A percentile compares a stretch with the other conserved stretches of the same genome.
phyloP scores from a whole-genome alignment of 2,329 filamentous ascomycete species.

The Curvularia sp. region DNA sequence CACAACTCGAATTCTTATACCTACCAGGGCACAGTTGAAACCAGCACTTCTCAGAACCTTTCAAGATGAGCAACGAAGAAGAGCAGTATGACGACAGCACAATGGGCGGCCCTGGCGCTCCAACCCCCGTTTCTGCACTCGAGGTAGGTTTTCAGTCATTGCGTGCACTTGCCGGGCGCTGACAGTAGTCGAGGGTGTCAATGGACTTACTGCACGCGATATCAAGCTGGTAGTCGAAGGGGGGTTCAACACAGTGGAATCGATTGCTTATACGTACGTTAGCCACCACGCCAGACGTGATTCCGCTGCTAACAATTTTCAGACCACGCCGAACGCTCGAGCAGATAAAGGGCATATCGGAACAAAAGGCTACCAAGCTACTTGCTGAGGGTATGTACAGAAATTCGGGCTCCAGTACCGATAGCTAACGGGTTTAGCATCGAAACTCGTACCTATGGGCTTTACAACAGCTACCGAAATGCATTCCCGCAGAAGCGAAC shows the following conservation, averaged over 20 bases:
- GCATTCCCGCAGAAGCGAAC: constrained; percentile 93
- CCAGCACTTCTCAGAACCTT: neutral
- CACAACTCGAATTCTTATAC: constrained; percentile 1
- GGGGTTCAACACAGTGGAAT: constrained; percentile 93
- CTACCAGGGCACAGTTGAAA: neutral
- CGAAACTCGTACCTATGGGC: constrained; percentile 96
- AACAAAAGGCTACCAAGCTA: constrained; percentile 93
- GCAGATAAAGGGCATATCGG: constrained; percentile 97
- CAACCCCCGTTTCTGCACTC: constrained; percentile 82
- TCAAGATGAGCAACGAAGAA: constrained; percentile 58
- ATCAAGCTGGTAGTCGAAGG: constrained; percentile 92
- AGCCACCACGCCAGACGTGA: neutral
- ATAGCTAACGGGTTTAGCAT: constrained; percentile 63
- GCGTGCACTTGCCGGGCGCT: neutral
- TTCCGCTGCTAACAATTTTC: constrained; percentile 31
- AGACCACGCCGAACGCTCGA: constrained; percentile 78
- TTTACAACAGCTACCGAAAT: constrained; percentile 99
- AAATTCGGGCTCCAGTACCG: neutral
- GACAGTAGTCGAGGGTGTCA: constrained; percentile 70
- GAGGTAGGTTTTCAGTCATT: constrained; percentile 69
- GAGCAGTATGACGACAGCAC: constrained; percentile 73
- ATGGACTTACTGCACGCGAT: constrained; percentile 91
- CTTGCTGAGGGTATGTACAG: constrained; percentile 78
- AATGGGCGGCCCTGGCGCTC: constrained; percentile 85
- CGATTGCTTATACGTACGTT: constrained; percentile 86